Evolutionary conservation across 495 filamentous ascomycete genomes (phyloP).

Genomic region (Aspergillus saccharolyticus): DNA sequence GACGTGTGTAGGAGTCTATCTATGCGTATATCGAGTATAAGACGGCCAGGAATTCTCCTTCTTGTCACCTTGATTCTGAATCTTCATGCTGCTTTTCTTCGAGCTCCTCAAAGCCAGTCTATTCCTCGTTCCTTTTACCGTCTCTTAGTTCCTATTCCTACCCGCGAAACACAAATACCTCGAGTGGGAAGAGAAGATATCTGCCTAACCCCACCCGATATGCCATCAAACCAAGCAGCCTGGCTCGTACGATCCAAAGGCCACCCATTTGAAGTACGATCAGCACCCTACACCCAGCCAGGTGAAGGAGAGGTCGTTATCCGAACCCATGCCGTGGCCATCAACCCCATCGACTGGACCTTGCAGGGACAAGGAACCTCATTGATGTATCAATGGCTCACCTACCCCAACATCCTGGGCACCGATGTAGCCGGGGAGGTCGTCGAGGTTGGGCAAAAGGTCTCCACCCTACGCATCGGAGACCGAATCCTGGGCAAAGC

Average conservation of each 20-base stretch:
- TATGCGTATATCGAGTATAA: neutral
- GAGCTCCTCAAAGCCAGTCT: neutral
- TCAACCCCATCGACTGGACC: conserved; percentile 43
- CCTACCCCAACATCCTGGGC: conserved; percentile 49
- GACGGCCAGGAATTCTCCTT: too few relatives aligned
- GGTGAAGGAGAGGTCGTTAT: conserved; percentile 26
- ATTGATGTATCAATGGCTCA: neutral
- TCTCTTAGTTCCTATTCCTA: neutral
- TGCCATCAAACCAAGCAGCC: conserved; percentile 28
- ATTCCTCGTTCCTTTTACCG: neutral
- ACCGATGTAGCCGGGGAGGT: conserved; percentile 52
- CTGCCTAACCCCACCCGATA: neutral
- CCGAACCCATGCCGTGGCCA: conserved; percentile 29
- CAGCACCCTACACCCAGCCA: conserved; percentile 29
- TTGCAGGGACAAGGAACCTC: conserved; percentile 20
- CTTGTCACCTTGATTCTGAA: too few relatives aligned
- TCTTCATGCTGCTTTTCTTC: too few relatives aligned
- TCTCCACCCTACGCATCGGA: conserved; percentile 40
- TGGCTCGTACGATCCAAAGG: conserved; percentile 23
- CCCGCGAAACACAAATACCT: too few relatives aligned
- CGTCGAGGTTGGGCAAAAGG: conserved; percentile 38
- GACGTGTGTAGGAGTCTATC: neutral
- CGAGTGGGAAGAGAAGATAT: too few relatives aligned
- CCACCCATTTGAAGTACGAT: conserved; percentile 24
- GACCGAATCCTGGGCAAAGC: conserved; percentile 24